Evolutionary conservation across 179 eudicot species (phyloP), one percentile per base, ranked within the genome.

Genomic region (Pouteria campechiana): DNA sequence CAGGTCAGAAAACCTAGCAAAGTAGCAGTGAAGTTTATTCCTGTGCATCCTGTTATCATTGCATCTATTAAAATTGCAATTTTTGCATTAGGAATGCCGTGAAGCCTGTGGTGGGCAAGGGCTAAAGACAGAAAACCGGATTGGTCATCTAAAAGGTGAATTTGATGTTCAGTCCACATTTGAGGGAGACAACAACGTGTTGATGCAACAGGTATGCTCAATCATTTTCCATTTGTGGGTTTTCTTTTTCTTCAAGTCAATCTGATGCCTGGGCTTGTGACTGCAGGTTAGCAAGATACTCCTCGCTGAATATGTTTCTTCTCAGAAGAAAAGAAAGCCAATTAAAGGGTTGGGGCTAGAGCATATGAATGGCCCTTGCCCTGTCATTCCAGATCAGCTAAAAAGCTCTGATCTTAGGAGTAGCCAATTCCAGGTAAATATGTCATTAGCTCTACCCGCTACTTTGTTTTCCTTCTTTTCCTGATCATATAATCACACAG

Each of bases 31-130:
- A 10, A 10, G 19, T 36, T 15, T 43, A 10, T 47, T 50, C 22
- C 15, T 47, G 16, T 25, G 18, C 11, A 24, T 22, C 29, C 7
- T 33, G 6, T 32, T 41, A 10, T 24, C 35, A 37, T 23, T 45
- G 18, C 3, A 10, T 22, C 5, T 27, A 32, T 27, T n/a, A n/a
- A n/a, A 35, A 6, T 27, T 50, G 24, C n/a, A 18, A 37, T 37
- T 24, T 56, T 17, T 52, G 55, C 44, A 43, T 37, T 68, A 90
- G 96, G 98, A 90, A 61, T 90, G 98, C 41, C 88, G 96, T 31
- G 94, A 86, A 74, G 96, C 96, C 37, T 76, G 90, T 65, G 98
- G 98, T 6, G 98, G 96, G 28, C 98, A 90, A 59, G 98, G 96
- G 35, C 35, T 90, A 50, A 86, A 82, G 72, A 90, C 98, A n/a